These are phyloP conservation scores for Pseudocercospora ulei DNA, from an alignment of 2,329 filamentous ascomycete genomes.

Conservation along the genomic window DNA sequence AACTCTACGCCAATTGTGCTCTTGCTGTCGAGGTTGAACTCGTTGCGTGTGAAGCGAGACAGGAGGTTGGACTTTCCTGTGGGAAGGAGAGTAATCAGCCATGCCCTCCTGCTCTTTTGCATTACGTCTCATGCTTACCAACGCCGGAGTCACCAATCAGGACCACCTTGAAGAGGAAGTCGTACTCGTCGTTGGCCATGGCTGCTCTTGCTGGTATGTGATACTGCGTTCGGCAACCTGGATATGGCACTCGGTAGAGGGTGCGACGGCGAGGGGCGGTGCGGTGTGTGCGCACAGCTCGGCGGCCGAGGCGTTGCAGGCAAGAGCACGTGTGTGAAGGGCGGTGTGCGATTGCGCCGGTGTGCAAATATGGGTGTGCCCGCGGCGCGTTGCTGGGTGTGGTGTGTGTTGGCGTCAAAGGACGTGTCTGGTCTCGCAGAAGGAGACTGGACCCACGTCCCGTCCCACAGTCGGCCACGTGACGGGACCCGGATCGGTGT, in stretches of 20 bases:
- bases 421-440: constrained; percentile 9
- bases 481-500: neutral
- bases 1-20: constrained; percentile 99
- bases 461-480: constrained; percentile 3
- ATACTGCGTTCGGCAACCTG: constrained; percentile 3
- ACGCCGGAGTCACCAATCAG: constrained; percentile 98
- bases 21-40: constrained; percentile 99
- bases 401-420: constrained; percentile 6
- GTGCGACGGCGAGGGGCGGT: constrained; percentile 4
- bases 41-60: constrained; percentile 96
- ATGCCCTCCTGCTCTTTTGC: constrained; percentile 63
- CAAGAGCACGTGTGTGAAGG: neutral
- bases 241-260: constrained; percentile 7
- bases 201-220: constrained; percentile 33
- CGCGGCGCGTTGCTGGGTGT: constrained; percentile 1
- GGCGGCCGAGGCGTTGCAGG: neutral
- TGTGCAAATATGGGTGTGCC: neutral
- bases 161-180: constrained; percentile 95
- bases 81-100: too few relatives aligned
- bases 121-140: constrained; percentile 99
- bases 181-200: constrained; percentile 99
- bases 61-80: constrained; percentile 99
- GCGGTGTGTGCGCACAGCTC: constrained; percentile 5
- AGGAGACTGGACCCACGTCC: too few relatives aligned
- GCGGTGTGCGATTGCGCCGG: neutral